phyloP scores from a whole-genome alignment of 805 yeast species.

The Candida adriatica region DNA sequence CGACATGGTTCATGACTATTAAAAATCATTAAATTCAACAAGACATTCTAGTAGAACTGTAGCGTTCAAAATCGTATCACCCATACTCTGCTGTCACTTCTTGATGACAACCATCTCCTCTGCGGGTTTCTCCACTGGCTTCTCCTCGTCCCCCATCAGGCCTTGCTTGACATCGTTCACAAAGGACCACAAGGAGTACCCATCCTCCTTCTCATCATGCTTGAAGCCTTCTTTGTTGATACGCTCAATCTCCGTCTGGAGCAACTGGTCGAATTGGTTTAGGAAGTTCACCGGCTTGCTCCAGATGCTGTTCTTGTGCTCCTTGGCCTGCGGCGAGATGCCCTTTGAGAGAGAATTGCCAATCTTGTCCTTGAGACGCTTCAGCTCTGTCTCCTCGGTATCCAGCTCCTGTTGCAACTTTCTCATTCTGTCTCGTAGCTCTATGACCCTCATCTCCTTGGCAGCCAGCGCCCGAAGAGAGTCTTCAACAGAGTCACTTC shows the following conservation, averaged over 20 bases:
- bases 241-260: conserved; percentile 61
- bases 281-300: conserved; percentile 53
- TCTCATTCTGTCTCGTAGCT: conserved; percentile 47
- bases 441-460: conserved; percentile 63
- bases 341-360: conserved; percentile 23
- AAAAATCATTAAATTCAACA: background rate
- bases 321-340: conserved; percentile 12
- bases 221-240: conserved; percentile 24
- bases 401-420: conserved; percentile 41
- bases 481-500: conserved; percentile 37
- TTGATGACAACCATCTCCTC: conserved; percentile 21
- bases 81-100: conserved; percentile 1
- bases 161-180: conserved; percentile 42
- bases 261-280: conserved; percentile 60
- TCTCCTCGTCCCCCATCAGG: conserved; percentile 30
- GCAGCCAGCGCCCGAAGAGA: conserved; percentile 55
- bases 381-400: conserved; percentile 27
- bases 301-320: conserved; percentile 29
- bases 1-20: conserved; percentile 2
- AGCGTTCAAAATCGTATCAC: too few relatives aligned
- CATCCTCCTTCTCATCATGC: conserved; percentile 10
- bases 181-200: conserved; percentile 42
- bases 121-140: conserved; percentile 4
- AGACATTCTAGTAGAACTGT: too few relatives aligned
- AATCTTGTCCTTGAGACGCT: conserved; percentile 28